Conservation (phyloP, 2,329 filamentous ascomycete species). For the Paraconiothyrium sp. region DNA sequence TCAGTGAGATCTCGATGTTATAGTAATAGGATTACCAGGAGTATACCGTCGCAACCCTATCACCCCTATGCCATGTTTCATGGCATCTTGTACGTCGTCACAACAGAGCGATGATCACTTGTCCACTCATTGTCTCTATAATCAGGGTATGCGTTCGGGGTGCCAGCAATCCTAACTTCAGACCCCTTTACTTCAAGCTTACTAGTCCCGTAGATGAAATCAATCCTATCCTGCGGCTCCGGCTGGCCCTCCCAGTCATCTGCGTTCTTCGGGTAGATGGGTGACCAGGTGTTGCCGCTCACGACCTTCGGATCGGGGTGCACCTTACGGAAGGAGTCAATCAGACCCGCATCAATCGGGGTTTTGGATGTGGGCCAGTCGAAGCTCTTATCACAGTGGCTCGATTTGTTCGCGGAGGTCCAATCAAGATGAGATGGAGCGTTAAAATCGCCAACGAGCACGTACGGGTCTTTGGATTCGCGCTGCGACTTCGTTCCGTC, state of each 20-base stretch:
- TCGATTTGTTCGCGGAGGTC: background rate
- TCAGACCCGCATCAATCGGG: constrained; percentile 11
- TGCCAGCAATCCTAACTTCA: constrained; percentile 14
- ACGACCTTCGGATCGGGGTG: constrained; percentile 9
- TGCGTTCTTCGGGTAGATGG: constrained; percentile 14
- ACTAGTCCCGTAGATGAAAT: constrained; percentile 18
- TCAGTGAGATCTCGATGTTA: background rate
- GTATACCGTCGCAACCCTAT: background rate
- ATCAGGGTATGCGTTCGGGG: constrained; percentile 3
- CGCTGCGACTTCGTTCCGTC: constrained; percentile 16
- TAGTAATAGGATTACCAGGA: background rate
- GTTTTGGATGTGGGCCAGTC: constrained; percentile 19
- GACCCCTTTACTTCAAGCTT: constrained; percentile 17
- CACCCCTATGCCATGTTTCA: background rate
- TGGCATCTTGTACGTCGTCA: constrained; percentile 16
- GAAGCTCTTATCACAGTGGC: constrained; percentile 17
- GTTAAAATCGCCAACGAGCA: constrained; percentile 23
- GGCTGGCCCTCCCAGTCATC: constrained; percentile 12
- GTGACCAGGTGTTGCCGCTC: constrained; percentile 18
- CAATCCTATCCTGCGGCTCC: constrained; percentile 21
- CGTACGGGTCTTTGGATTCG: constrained; percentile 14
- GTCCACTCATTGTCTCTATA: constrained; percentile 22
- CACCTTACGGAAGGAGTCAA: constrained; percentile 17
- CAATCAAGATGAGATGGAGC: constrained; percentile 22
- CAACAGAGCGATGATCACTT: constrained; percentile 19